Base-by-base conservation (phyloP, 768 basidiomycete species). In the Boletus edulis region DNA sequence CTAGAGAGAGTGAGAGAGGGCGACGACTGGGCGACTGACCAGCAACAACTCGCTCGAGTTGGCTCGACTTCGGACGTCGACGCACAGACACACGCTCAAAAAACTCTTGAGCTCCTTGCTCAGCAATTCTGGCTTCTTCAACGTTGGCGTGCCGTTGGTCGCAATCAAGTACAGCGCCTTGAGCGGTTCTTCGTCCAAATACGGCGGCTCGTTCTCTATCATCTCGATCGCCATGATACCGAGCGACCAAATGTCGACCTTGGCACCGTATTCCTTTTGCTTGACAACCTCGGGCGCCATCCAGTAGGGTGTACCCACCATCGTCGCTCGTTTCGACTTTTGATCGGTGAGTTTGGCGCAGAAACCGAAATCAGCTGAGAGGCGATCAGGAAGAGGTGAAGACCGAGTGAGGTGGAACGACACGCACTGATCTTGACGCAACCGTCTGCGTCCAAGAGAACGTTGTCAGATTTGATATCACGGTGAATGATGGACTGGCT, bases 201-300 rank as follows among this genome's bases (percentile, higher is more conserved):
- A 96, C 7, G 94, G 94, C 3, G 94, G 94, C 72, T 97, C 94
- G 65, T 93, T 94, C 72, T 98, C 94, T 59, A 98, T 95, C 95
- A 98, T 98, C 79, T 98, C 93, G 57, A 98, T 98, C 5, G 94
- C 94, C 94, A 97, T 95, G 73, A 98, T 97, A 5, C 94, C 94
- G 10, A 97, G 81, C 13, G 91, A 94, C 94, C 94, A 97, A 48
- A 97, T 93, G 64, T 96, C 94, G 20, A 96, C 94, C 72, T 96
- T 96, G 24, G 93, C 91, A 44, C 94, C 94, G 66, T 97, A 97
- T 72, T 94, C 93, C 73, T 96, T 95, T 70, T 94, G 91, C 74
- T 94, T 95, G 64, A 97, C 94, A 49, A 97, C 93, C 71, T 97
- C 94, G n/a, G 94, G 94, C 3, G 94, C 94, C 94, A 97, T 97